Percentiles rank a stretch among this genome's conserved stretches.
Evolutionary conservation across 2,329 filamentous ascomycete species (phyloP).

Genomic region (Fusarium poae): DNA sequence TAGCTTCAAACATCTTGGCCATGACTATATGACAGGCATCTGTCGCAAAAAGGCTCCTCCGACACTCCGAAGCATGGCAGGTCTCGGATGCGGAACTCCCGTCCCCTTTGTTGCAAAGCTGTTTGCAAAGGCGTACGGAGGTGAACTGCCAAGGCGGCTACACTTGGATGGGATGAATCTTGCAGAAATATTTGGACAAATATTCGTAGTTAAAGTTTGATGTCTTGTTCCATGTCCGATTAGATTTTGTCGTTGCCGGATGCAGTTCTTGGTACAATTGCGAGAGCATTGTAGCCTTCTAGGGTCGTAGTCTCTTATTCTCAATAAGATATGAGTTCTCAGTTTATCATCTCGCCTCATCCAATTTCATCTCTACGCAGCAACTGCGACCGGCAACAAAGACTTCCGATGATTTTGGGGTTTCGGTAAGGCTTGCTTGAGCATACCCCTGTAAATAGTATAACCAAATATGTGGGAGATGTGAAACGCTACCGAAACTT

Average conservation of each 20-base stretch:
- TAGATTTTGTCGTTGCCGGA: neutral
- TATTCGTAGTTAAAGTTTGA: neutral
- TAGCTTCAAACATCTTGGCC: slow-evolving; percentile 14
- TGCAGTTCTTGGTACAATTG: neutral
- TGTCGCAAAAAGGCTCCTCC: slow-evolving; percentile 23
- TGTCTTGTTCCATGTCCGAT: too few species aligned
- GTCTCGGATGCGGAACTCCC: slow-evolving; percentile 48
- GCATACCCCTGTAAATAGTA: slow-evolving; percentile 27
- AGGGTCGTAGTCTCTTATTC: neutral
- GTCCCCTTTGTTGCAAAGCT: slow-evolving; percentile 16
- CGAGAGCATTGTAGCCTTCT: neutral
- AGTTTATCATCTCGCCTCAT: neutral
- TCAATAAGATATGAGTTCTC: neutral
- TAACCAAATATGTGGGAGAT: slow-evolving; percentile 34
- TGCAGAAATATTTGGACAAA: neutral
- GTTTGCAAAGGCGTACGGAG: neutral
- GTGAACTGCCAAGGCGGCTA: neutral
- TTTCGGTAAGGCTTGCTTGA: slow-evolving; percentile 43
- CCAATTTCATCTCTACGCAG: neutral
- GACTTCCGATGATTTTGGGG: slow-evolving; percentile 30
- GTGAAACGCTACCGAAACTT: slow-evolving; percentile 48
- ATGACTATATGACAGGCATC: slow-evolving; percentile 22
- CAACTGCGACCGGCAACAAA: slow-evolving; percentile 32
- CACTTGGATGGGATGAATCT: neutral
- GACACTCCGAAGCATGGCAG: slow-evolving; percentile 16